Evolutionary conservation across 352 stramenopile species (phyloP).

Genomic region (Globisporangium middletonii): DNA sequence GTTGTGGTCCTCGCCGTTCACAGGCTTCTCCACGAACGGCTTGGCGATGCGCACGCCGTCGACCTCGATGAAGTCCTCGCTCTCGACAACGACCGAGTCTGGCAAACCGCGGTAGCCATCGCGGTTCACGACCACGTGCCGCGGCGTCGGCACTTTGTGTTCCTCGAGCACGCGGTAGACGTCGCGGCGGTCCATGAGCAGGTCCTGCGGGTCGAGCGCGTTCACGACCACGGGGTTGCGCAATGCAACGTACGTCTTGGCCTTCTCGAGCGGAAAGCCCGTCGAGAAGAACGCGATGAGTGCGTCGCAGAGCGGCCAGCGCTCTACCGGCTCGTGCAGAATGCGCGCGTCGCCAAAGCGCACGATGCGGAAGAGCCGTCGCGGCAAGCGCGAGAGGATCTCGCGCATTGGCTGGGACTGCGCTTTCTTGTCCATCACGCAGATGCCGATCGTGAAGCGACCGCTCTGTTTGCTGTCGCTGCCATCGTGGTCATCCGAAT

Average conservation of each 20-base stretch:
- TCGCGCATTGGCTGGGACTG: conserved; percentile 94
- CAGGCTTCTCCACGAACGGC: conserved; percentile 99
- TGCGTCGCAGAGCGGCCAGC: conserved; percentile 93
- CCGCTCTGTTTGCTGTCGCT: background rate
- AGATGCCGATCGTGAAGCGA: conserved; percentile 90
- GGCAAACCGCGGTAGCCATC: conserved; percentile 84
- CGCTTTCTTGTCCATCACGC: conserved; percentile 98
- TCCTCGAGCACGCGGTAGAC: conserved; percentile 94
- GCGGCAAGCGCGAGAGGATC: conserved; percentile 90
- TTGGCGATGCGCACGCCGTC: conserved; percentile 96
- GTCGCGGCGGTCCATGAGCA: conserved; percentile 93
- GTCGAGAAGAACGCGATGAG: conserved; percentile 98
- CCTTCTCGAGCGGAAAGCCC: conserved; percentile 97
- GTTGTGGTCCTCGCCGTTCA: conserved; percentile 99
- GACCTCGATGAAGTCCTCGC: conserved; percentile 79
- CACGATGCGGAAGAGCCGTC: conserved; percentile 91
- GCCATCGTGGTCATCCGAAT: conserved; percentile 5
- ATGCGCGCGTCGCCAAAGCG: conserved; percentile 98
- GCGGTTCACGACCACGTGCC: conserved; percentile 92
- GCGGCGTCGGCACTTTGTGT: conserved; percentile 91
- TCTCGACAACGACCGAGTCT: conserved; percentile 40
- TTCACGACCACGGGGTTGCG: conserved; percentile 96
- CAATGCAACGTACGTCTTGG: conserved; percentile 94
- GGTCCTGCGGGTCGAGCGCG: conserved; percentile 93
- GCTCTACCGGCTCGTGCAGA: conserved; percentile 89